phyloP scores from a whole-genome alignment of 768 basidiomycete species.

The Leccinum disarticulatum region DNA sequence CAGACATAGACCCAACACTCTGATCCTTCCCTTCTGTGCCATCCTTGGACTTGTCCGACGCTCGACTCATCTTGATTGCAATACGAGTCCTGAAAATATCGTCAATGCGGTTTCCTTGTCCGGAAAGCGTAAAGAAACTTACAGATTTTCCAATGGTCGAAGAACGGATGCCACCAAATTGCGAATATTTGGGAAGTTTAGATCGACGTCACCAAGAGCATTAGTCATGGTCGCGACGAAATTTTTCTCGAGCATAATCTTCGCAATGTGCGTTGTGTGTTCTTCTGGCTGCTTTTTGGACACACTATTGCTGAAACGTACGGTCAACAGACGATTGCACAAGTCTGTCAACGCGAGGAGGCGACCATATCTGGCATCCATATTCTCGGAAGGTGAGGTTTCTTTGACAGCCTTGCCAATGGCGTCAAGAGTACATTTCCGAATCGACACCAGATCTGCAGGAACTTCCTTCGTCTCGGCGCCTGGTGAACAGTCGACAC shows the following conservation, averaged over 20 bases:
- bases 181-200: constrained; percentile 92
- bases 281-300: constrained; percentile 60
- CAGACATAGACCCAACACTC: constrained; percentile 41
- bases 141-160: constrained; percentile 88
- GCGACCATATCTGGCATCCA: constrained; percentile 83
- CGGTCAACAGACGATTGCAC: constrained; percentile 82
- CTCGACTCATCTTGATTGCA: constrained; percentile 96
- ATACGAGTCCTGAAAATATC: constrained; percentile 71
- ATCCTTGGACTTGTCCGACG: constrained; percentile 66
- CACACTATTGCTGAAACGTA: constrained; percentile 60
- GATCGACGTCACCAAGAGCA: constrained; percentile 87
- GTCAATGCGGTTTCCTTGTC: constrained; percentile 2
- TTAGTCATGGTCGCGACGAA: constrained; percentile 87
- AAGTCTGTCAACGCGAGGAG: constrained; percentile 85
- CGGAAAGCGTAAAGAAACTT: constrained; percentile 32
- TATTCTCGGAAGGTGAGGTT: constrained; percentile 50
- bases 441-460: constrained; percentile 79
- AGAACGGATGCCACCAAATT: constrained; percentile 84
- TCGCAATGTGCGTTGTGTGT: constrained; percentile 87
- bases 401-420: constrained; percentile 89
- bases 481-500: constrained; percentile 72
- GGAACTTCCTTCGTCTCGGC: constrained; percentile 76
- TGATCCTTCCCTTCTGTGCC: constrained; percentile 45
- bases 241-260: constrained; percentile 98
- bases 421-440: constrained; percentile 89